Evolutionary conservation across 2,329 filamentous ascomycete genomes (phyloP).

Genomic region (Pezicula carpinea): DNA sequence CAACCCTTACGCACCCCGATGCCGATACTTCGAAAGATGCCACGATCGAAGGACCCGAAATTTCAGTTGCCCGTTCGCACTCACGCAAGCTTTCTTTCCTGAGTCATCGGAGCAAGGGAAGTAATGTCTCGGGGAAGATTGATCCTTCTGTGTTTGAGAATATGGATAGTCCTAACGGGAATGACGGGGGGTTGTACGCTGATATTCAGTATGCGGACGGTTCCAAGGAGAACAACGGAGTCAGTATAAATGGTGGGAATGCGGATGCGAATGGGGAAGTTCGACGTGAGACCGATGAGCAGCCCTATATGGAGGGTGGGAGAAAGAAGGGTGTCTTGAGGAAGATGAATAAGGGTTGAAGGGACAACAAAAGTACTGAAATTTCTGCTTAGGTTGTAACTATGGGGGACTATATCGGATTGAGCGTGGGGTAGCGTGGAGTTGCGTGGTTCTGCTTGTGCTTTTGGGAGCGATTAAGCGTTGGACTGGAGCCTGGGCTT

Average conservation of each 20-base stretch:
- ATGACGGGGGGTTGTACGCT: conserved; percentile 13
- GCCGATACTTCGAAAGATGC: conserved; percentile 54
- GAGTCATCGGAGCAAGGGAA: conserved; percentile 10
- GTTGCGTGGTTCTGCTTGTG: background rate
- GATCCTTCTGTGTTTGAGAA: conserved; percentile 3
- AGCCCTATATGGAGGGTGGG: conserved; percentile 8
- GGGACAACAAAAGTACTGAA: background rate
- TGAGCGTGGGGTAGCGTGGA: conserved; percentile 11
- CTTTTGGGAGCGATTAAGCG: background rate
- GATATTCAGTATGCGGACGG: conserved; percentile 19
- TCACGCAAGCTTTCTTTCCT: conserved; percentile 14
- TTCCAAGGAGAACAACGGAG: conserved; percentile 8
- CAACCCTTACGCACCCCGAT: conserved; percentile 57
- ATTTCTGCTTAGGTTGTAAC: too few species aligned
- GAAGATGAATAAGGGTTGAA: conserved; percentile 13
- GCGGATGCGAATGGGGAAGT: background rate
- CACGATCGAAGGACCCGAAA: conserved; percentile 50
- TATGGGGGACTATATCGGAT: background rate
- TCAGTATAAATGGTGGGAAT: background rate
- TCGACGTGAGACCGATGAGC: background rate
- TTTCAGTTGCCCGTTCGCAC: conserved; percentile 33
- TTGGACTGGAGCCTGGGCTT: background rate
- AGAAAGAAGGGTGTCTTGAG: conserved; percentile 15
- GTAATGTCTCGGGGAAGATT: conserved; percentile 5
- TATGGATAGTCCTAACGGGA: background rate